Conservation (phyloP, 352 stramenopile genomes). For the Aphanomyces stellatus region DNA sequence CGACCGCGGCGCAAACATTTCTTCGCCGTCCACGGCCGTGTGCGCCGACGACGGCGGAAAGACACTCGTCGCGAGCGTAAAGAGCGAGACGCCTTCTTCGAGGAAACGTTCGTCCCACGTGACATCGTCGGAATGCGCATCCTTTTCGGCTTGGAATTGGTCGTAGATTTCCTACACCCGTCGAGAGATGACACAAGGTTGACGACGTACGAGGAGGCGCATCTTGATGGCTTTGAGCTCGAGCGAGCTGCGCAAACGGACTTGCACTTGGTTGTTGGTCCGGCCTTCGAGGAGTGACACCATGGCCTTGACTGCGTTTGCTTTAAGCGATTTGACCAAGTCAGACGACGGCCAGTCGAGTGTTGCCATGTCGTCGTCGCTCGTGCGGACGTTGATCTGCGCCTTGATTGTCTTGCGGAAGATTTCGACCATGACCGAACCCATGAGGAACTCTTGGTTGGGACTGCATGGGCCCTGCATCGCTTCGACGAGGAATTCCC, state of each 20-base stretch:
- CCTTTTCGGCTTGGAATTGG: slow-evolving; percentile 18
- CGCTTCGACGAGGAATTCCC: slow-evolving; percentile 23
- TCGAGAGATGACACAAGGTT: neutral
- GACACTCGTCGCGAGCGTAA: slow-evolving; percentile 14
- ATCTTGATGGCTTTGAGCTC: slow-evolving; percentile 20
- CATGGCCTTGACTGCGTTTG: slow-evolving; percentile 23
- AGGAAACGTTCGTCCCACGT: slow-evolving; percentile 15
- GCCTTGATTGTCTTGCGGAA: slow-evolving; percentile 24
- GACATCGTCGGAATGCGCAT: neutral
- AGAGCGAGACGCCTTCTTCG: slow-evolving; percentile 15
- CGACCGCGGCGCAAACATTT: neutral
- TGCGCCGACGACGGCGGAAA: slow-evolving; percentile 1
- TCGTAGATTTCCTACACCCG: slow-evolving; percentile 17
- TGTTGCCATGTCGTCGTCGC: neutral
- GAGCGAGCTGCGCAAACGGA: slow-evolving; percentile 9
- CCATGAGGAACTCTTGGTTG: slow-evolving; percentile 23
- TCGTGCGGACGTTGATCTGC: slow-evolving; percentile 14
- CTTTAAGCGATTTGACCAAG: slow-evolving; percentile 21
- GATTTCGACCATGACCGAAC: slow-evolving; percentile 23
- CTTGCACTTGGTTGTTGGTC: slow-evolving; percentile 11
- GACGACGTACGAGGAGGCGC: slow-evolving; percentile 3
- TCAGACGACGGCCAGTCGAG: neutral
- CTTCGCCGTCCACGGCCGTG: neutral
- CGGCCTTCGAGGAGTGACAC: slow-evolving; percentile 23
- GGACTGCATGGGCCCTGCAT: slow-evolving; percentile 24